A percentile compares a stretch with the other conserved stretches of the same genome.
Evolutionary conservation across 768 basidiomycete species (phyloP).

Genomic region (Rhodotorula babjevae): DNA sequence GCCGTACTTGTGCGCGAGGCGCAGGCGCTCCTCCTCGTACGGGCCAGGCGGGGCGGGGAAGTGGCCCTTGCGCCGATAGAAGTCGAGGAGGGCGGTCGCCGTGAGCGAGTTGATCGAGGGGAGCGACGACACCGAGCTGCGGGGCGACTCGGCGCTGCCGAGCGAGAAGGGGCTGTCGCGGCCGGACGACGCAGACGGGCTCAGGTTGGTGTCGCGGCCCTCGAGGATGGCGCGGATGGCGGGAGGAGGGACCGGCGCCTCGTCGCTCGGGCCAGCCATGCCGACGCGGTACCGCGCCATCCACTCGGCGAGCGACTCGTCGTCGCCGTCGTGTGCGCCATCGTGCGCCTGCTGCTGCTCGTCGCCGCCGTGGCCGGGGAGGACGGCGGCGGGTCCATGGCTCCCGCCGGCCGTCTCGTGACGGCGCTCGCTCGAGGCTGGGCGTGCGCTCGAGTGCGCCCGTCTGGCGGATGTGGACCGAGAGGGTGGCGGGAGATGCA

Average conservation of each 20-base stretch:
- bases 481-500: too few relatives aligned
- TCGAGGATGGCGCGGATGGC: constrained; percentile 19
- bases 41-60: constrained; percentile 23
- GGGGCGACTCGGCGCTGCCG: background rate
- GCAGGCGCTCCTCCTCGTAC: constrained; percentile 24
- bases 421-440: too few relatives aligned
- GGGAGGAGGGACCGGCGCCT: constrained; percentile 2
- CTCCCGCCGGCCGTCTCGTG: too few relatives aligned
- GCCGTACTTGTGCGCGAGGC: constrained; percentile 29
- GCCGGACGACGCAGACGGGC: background rate
- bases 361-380: too few relatives aligned
- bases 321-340: background rate
- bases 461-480: too few relatives aligned
- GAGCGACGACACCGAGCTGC: background rate
- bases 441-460: too few relatives aligned
- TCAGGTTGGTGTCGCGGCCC: background rate
- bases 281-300: constrained; percentile 15
- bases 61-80: constrained; percentile 12
- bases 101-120: constrained; percentile 12
- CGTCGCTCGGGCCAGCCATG: background rate
- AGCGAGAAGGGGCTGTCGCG: background rate
- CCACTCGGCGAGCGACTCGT: constrained; percentile 19
- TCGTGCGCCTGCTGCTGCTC: too few relatives aligned
- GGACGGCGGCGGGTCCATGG: too few relatives aligned
- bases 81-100: constrained; percentile 11